These are phyloP conservation scores for Amphirosellinia nigrospora DNA, from an alignment of 495 filamentous ascomycete species.

Conservation along the genomic window DNA sequence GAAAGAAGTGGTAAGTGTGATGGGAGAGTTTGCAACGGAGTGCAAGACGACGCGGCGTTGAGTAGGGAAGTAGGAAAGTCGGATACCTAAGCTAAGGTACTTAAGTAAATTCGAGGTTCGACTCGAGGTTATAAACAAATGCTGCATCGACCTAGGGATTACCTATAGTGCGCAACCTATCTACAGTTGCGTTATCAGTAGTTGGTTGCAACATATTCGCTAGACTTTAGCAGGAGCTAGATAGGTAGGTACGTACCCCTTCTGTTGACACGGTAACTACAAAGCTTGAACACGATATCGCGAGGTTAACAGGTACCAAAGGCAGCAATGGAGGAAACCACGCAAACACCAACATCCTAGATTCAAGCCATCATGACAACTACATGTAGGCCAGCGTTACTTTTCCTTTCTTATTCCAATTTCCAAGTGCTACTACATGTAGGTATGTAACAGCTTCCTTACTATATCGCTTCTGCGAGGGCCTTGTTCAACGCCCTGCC, in stretches of 20 bases:
- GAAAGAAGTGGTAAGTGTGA: background rate
- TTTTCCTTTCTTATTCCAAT: background rate
- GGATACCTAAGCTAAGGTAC: background rate
- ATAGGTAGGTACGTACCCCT: background rate
- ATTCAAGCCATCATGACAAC: background rate
- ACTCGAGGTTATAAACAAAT: background rate
- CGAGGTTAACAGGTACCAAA: background rate
- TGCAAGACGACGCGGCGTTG: background rate
- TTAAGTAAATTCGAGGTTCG: too few species aligned
- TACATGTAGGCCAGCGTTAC: too few species aligned
- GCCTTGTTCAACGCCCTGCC: background rate
- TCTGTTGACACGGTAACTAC: background rate
- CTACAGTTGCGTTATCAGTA: too few species aligned
- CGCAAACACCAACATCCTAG: background rate
- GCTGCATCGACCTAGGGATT: background rate
- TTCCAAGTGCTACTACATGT: background rate
- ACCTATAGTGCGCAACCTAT: too few species aligned
- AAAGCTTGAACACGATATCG: background rate
- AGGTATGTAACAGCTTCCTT: background rate
- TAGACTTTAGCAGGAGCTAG: background rate
- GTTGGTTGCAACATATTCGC: too few species aligned
- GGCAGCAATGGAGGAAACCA: background rate
- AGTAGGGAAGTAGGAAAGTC: background rate
- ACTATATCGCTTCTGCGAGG: background rate
- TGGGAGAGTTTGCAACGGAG: background rate